Evolutionary conservation across 2,329 filamentous ascomycete species (phyloP).

Genomic region (Phyllosticta paracitricarpa): DNA sequence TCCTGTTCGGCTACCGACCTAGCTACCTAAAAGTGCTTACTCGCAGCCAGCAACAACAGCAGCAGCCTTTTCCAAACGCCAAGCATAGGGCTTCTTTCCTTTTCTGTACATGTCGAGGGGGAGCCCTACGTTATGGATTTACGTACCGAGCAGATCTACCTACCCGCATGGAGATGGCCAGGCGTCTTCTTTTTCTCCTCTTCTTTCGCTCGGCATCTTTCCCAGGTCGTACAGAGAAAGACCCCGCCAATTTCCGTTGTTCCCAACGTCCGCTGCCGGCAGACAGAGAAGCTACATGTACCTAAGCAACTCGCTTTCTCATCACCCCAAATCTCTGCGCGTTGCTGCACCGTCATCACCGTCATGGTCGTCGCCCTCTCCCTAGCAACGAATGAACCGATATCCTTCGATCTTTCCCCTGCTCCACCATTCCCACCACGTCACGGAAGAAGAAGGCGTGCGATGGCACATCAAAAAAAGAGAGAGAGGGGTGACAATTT

Average conservation of each 20-base stretch:
- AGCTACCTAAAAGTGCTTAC: neutral
- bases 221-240: neutral
- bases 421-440: neutral
- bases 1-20: neutral
- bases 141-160: neutral
- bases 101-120: neutral
- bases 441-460: too few species aligned
- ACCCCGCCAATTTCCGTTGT: neutral
- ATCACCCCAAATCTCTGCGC: too few species aligned
- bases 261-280: neutral
- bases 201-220: neutral
- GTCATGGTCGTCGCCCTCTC: too few species aligned
- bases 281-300: neutral
- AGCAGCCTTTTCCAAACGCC: neutral
- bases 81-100: neutral
- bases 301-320: neutral
- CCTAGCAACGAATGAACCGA: neutral
- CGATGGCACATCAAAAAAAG: too few species aligned
- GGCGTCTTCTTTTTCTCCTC: neutral
- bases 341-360: neutral
- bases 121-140: neutral
- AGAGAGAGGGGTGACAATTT: neutral
- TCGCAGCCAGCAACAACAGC: neutral
- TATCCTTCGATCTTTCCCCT: neutral
- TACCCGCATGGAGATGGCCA: neutral